Conservation (phyloP, 1,284 basidiomycete species). For the Pyrrhoderma noxium region DNA sequence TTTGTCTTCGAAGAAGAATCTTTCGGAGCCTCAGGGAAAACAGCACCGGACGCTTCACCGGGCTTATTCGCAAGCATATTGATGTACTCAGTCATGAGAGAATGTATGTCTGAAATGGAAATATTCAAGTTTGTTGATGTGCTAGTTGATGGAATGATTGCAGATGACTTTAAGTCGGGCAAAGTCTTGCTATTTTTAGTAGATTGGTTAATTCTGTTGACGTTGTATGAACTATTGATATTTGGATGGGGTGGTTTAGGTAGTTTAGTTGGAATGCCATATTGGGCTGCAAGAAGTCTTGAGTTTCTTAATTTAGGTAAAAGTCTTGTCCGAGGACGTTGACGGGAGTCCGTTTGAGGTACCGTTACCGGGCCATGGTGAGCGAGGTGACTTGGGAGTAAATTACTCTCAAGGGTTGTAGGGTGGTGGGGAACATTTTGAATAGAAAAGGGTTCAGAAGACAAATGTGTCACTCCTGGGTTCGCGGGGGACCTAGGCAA, state of each 20-base stretch:
- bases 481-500: no score
- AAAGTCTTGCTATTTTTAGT: no score
- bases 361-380: conserved; percentile 42
- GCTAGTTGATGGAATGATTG: conserved; percentile 18
- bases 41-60: conserved; percentile 18
- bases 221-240: conserved; percentile 38
- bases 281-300: conserved; percentile 57
- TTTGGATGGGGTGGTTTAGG: conserved; percentile 49
- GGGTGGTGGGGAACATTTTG: conserved; percentile 17
- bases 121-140: conserved; percentile 15
- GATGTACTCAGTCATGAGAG: conserved; percentile 39
- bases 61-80: conserved; percentile 38
- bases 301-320: conserved; percentile 40
- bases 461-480: no score
- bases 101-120: conserved; percentile 26
- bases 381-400: conserved; percentile 33
- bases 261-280: conserved; percentile 65
- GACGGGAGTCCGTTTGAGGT: conserved; percentile 15
- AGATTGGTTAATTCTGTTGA: no score
- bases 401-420: conserved; percentile 31
- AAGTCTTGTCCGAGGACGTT: conserved; percentile 37
- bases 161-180: no score
- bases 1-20: conserved; percentile 14
- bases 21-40: conserved; percentile 10
- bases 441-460: no score